Percentiles rank a stretch among this genome's conserved stretches.
Conservation (phyloP, 352 stramenopile species). For the Globisporangium carolinianum region DNA sequence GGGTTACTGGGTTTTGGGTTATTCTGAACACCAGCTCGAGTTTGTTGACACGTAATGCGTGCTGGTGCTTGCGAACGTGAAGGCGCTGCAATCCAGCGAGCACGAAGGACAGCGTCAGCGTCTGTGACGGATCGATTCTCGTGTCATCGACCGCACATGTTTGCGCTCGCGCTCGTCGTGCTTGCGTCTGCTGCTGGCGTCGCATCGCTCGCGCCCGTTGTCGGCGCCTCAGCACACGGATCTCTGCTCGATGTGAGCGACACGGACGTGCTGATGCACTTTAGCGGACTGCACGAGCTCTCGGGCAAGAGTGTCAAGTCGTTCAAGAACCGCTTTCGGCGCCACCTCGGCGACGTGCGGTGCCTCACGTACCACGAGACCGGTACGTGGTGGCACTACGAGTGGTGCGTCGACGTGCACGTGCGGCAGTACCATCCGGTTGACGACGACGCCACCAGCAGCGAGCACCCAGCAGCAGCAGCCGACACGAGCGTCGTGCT, state of each 20-base stretch:
- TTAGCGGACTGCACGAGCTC: constrained; percentile 51
- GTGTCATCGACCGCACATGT: not conserved
- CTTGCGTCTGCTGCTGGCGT: constrained; percentile 7
- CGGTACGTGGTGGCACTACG: constrained; percentile 77
- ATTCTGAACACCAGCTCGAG: too few species aligned
- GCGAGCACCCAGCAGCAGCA: too few species aligned
- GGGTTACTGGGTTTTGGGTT: too few species aligned
- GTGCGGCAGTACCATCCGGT: constrained; percentile 65
- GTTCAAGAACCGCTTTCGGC: constrained; percentile 67
- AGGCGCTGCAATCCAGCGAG: not conserved
- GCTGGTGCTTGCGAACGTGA: too few species aligned
- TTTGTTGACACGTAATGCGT: too few species aligned
- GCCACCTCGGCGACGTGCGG: constrained; percentile 32
- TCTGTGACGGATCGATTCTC: not conserved
- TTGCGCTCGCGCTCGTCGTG: not conserved
- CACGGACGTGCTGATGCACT: constrained; percentile 19
- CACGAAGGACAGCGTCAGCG: not conserved
- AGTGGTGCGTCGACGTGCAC: constrained; percentile 70
- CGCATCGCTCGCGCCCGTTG: not conserved
- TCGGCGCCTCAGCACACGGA: not conserved
- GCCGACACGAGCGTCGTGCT: constrained; percentile 31
- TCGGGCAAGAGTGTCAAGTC: constrained; percentile 51
- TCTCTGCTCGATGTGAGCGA: not conserved
- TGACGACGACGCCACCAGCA: not conserved
- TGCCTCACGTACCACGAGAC: constrained; percentile 60